These are phyloP conservation scores for Coleophoma cylindrospora DNA, from an alignment of 2,329 filamentous ascomycete species.

Conservation along the genomic window DNA sequence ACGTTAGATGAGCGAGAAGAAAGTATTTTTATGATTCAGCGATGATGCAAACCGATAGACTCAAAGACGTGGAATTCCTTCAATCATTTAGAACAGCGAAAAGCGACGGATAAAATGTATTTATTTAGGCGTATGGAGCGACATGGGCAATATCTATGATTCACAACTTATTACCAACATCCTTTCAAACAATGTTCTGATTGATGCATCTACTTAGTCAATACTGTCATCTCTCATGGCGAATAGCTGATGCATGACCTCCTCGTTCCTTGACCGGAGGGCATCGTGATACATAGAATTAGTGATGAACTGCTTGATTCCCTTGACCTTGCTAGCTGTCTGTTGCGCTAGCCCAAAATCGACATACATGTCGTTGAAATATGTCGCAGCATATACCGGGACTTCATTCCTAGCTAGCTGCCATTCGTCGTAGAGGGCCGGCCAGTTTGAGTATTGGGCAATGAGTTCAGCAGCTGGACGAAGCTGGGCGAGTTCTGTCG, in stretches of 20 bases:
- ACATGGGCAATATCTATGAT: no score
- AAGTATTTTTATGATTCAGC: background rate
- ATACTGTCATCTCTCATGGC: slow-evolving; percentile 65
- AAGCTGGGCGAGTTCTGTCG: slow-evolving; percentile 68
- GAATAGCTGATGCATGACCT: slow-evolving; percentile 74
- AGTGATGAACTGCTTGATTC: slow-evolving; percentile 76
- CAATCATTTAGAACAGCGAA: no score
- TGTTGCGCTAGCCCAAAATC: slow-evolving; percentile 69
- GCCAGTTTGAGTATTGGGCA: slow-evolving; percentile 66
- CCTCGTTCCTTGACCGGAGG: slow-evolving; percentile 65
- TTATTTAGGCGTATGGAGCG: no score
- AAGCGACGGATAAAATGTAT: no score
- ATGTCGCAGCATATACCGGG: slow-evolving; percentile 81
- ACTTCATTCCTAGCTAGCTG: slow-evolving; percentile 74
- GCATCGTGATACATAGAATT: slow-evolving; percentile 88
- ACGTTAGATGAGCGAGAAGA: slow-evolving; percentile 6
- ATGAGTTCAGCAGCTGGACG: slow-evolving; percentile 65
- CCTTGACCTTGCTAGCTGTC: slow-evolving; percentile 70
- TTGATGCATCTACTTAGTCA: slow-evolving; percentile 33
- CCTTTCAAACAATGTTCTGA: background rate
- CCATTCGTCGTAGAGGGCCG: slow-evolving; percentile 67
- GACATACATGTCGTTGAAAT: slow-evolving; percentile 89
- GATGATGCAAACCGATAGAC: background rate
- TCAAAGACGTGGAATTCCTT: no score
- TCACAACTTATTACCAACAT: no score